Conservation (phyloP, 441 rosid genomes). For the Aquilaria agallochum region DNA sequence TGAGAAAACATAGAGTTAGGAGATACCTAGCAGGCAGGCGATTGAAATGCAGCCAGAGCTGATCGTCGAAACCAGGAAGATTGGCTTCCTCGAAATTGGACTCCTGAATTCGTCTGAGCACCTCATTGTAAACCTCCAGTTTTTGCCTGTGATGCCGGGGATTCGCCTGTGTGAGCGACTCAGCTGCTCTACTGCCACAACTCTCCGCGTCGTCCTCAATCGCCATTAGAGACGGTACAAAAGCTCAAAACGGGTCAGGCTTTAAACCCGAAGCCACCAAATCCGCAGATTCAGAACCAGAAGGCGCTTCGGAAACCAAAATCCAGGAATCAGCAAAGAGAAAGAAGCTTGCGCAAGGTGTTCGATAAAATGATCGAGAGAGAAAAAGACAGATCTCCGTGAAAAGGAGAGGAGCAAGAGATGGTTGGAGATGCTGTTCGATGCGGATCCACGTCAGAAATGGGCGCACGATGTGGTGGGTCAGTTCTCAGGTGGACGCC, state of each 20-base stretch:
- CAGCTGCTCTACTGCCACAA: conserved; percentile 76
- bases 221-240: conserved; percentile 41
- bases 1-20: conserved; percentile 3
- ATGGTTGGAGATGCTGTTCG: not conserved
- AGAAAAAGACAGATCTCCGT: conserved; percentile 4
- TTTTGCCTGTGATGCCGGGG: conserved; percentile 71
- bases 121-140: conserved; percentile 79
- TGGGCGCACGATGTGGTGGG: conserved; percentile 1
- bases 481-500: not conserved
- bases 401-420: not conserved
- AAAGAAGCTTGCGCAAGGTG: not conserved
- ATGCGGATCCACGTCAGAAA: conserved; percentile 12
- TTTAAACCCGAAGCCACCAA: conserved; percentile 2
- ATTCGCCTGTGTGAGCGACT: conserved; percentile 40
- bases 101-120: conserved; percentile 65
- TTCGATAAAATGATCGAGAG: not conserved
- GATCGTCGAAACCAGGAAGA: conserved; percentile 75
- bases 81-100: conserved; percentile 63
- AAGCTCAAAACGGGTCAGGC: not conserved
- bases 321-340: not conserved
- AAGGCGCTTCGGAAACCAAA: not conserved
- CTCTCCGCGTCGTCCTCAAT: conserved; percentile 89
- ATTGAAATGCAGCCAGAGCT: conserved; percentile 96
- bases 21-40: conserved; percentile 89
- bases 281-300: not conserved